These are phyloP conservation scores for Lachnellula suecica DNA, from an alignment of 2,329 filamentous ascomycete species.

Conservation along the genomic window DNA sequence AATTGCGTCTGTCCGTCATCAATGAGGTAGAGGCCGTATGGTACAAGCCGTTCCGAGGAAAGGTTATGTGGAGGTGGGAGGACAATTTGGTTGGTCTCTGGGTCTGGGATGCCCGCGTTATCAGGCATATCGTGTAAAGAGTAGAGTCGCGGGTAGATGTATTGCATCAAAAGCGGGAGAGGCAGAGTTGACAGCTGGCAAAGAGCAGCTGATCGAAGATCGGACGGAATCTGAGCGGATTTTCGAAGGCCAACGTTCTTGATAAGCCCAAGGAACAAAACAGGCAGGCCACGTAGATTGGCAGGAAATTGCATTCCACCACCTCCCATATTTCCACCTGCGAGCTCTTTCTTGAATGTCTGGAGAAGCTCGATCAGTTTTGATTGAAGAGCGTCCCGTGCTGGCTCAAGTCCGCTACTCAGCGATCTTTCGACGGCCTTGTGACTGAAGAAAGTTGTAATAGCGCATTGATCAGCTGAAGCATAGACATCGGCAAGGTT, in stretches of 20 bases:
- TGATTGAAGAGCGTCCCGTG: conserved; percentile 83
- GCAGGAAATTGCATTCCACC: conserved; percentile 90
- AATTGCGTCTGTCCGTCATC: conserved; percentile 98
- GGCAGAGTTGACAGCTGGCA: conserved; percentile 93
- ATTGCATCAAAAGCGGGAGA: conserved; percentile 85
- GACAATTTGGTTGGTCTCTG: conserved; percentile 82
- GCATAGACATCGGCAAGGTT: conserved; percentile 90
- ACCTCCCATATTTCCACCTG: conserved; percentile 90
- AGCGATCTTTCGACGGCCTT: conserved; percentile 93
- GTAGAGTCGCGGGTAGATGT: conserved; percentile 84
- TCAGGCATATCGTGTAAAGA: conserved; percentile 96
- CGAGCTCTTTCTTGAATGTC: conserved; percentile 96
- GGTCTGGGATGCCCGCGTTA: conserved; percentile 81
- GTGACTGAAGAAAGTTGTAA: conserved; percentile 93
- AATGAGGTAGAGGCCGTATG: conserved; percentile 92
- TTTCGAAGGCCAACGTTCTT: conserved; percentile 95
- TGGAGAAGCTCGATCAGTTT: conserved; percentile 91
- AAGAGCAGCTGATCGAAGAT: conserved; percentile 88
- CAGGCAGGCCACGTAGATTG: conserved; percentile 83
- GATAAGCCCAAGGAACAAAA: conserved; percentile 90
- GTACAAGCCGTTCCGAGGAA: conserved; percentile 81
- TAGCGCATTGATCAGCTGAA: conserved; percentile 89
- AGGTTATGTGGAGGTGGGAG: conserved; percentile 84
- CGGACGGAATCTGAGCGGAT: conserved; percentile 89
- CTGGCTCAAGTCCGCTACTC: conserved; percentile 83